A percentile compares a stretch with the other conserved stretches of the same genome.
Conservation (phyloP, 768 basidiomycete species). For the Psilocybe azurescens region DNA sequence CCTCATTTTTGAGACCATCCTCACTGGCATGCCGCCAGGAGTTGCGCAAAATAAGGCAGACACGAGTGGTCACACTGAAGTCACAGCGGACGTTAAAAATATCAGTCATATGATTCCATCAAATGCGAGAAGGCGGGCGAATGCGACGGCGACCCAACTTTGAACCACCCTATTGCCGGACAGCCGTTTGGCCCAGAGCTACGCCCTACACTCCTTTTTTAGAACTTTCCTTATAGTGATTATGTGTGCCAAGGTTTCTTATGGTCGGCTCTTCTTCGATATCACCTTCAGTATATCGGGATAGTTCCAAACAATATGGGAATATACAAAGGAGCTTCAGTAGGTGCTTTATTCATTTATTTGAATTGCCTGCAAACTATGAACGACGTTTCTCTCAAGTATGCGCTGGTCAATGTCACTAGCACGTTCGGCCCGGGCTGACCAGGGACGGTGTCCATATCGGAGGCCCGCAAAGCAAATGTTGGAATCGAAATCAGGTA, state of each 20-base stretch:
- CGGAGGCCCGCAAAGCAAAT: constrained; percentile 44
- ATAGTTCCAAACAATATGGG: constrained; percentile 44
- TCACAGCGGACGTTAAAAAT: no score
- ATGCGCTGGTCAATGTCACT: constrained; percentile 44
- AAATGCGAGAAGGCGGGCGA: no score
- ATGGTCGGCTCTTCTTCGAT: constrained; percentile 48
- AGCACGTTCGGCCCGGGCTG: constrained; percentile 46
- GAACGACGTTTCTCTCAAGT: constrained; percentile 54
- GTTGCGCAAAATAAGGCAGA: no score
- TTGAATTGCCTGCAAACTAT: constrained; percentile 24
- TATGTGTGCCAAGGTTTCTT: constrained; percentile 48
- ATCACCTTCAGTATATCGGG: constrained; percentile 46
- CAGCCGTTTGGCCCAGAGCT: constrained; percentile 60
- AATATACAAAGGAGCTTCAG: constrained; percentile 53
- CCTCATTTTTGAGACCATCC: no score
- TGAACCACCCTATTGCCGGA: constrained; percentile 39
- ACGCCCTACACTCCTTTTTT: constrained; percentile 20
- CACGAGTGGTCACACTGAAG: no score
- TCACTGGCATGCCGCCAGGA: no score
- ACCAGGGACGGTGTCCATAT: constrained; percentile 37
- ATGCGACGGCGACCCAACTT: no score
- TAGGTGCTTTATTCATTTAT: constrained; percentile 20
- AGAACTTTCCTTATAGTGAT: constrained; percentile 24
- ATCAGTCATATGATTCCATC: no score
- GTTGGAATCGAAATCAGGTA: constrained; percentile 29